These are phyloP conservation scores for Dothideomycetes sp. DNA, from an alignment of 2,329 filamentous ascomycete genomes.

Conservation along the genomic window DNA sequence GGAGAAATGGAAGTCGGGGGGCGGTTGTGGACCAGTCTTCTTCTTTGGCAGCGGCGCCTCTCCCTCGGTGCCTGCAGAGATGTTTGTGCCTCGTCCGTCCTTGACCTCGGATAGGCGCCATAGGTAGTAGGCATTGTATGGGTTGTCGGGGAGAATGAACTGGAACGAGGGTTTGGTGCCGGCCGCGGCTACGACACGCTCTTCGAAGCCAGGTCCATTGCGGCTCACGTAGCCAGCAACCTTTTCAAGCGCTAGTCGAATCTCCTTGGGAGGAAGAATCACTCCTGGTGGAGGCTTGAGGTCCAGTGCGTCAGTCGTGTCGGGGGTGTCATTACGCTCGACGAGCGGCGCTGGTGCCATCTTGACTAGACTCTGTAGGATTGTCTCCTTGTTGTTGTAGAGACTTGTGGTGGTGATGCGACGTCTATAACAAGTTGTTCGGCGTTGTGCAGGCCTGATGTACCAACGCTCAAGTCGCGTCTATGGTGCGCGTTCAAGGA, in stretches of 20 bases:
- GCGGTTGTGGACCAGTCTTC: constrained; percentile 69
- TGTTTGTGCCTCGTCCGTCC: constrained; percentile 67
- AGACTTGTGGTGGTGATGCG: no score
- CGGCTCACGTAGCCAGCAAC: constrained; percentile 82
- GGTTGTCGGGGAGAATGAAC: constrained; percentile 69
- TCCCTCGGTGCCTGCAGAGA: constrained; percentile 63
- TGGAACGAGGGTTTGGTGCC: constrained; percentile 79
- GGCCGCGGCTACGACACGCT: constrained; percentile 77
- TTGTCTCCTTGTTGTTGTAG: no score
- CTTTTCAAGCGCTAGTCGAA: constrained; percentile 80
- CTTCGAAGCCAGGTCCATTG: constrained; percentile 58
- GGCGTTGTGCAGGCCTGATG: no score
- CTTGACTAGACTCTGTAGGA: no score
- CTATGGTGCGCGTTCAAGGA: no score
- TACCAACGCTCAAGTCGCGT: no score
- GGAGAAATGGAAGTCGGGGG: constrained; percentile 82
- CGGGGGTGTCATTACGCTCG: constrained; percentile 12
- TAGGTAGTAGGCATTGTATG: constrained; percentile 79
- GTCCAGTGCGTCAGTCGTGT: constrained; percentile 39
- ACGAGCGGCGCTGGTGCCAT: constrained; percentile 20
- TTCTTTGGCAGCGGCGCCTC: constrained; percentile 52
- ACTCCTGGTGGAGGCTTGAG: constrained; percentile 72
- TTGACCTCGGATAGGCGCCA: constrained; percentile 85
- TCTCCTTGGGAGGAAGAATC: constrained; percentile 75
- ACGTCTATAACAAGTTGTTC: no score